Evolutionary conservation across 805 yeast species (phyloP).

Genomic region (Sugiyamaella qingdaonensis): DNA sequence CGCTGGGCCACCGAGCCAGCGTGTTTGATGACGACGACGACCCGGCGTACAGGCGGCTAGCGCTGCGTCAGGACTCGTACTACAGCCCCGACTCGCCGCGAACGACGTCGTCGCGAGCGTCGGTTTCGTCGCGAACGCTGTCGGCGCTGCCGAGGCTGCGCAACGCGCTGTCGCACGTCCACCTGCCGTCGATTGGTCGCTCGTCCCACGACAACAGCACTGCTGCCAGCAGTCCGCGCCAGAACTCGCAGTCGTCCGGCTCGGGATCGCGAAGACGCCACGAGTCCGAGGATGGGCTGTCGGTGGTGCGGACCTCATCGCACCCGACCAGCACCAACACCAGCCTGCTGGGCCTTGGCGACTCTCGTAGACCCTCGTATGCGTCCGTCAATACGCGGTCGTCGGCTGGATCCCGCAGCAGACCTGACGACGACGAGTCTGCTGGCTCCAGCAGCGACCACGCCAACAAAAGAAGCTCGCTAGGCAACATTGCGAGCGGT

Average conservation of each 20-base stretch:
- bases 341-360: slow-evolving; percentile 1
- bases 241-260: not conserved
- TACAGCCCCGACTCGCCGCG: not conserved
- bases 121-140: slow-evolving; percentile 3
- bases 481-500: too few relatives aligned
- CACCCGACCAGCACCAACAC: not conserved
- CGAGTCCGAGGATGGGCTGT: slow-evolving; percentile 6
- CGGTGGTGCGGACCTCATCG: slow-evolving; percentile 2
- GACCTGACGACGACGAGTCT: not conserved
- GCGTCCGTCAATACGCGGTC: slow-evolving; percentile 14
- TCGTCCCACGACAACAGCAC: slow-evolving; percentile 2
- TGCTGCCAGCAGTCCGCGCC: slow-evolving; percentile 2
- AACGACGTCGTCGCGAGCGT: not conserved
- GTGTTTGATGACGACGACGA: not conserved
- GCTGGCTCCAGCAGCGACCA: too few relatives aligned
- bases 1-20: not conserved
- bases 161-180: slow-evolving; percentile 20
- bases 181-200: slow-evolving; percentile 12
- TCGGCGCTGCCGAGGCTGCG: slow-evolving; percentile 18
- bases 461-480: too few relatives aligned
- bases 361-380: slow-evolving; percentile 16
- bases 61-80: not conserved
- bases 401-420: slow-evolving; percentile 8
- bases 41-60: not conserved
- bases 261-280: not conserved